These are phyloP conservation scores for Bacterosira constricta DNA, from an alignment of 108 stramenopile genomes.

Conservation along the genomic window DNA sequence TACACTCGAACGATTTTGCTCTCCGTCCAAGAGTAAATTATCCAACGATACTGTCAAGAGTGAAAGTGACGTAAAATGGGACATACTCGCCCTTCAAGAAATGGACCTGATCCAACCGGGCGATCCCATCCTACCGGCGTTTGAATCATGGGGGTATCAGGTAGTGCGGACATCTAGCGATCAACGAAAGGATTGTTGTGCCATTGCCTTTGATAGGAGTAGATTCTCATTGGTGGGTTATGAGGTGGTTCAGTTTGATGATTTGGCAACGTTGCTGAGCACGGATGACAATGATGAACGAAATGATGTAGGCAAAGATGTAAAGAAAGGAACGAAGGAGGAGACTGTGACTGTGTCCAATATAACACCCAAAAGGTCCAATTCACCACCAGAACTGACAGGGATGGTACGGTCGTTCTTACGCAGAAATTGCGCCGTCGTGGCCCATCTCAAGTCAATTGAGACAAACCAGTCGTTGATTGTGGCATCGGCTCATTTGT, in stretches of 20 bases:
- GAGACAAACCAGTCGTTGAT: constrained; percentile 40
- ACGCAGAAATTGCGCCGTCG: constrained; percentile 72
- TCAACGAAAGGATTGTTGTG: constrained; percentile 77
- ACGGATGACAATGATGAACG: background rate
- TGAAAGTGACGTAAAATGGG: constrained; percentile 33
- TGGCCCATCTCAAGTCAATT: constrained; percentile 51
- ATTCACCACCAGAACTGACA: constrained; percentile 57
- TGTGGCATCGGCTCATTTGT: constrained; percentile 78
- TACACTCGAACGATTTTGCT: constrained; percentile 46
- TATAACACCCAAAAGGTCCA: constrained; percentile 38
- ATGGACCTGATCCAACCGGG: constrained; percentile 57
- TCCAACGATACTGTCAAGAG: background rate
- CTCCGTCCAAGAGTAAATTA: background rate
- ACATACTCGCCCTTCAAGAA: constrained; percentile 80
- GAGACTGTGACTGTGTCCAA: background rate
- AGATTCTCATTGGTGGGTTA: constrained; percentile 50
- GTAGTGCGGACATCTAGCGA: constrained; percentile 61
- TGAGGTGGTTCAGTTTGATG: constrained; percentile 74
- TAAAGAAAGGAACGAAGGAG: background rate
- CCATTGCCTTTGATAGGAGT: constrained; percentile 50
- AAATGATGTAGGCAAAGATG: constrained; percentile 1
- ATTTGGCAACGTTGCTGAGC: constrained; percentile 60
- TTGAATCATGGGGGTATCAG: constrained; percentile 52
- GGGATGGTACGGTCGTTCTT: constrained; percentile 68
- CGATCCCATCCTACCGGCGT: constrained; percentile 33